Base-by-base conservation (phyloP, 352 stramenopile species). In the Aphanomyces stellatus region DNA sequence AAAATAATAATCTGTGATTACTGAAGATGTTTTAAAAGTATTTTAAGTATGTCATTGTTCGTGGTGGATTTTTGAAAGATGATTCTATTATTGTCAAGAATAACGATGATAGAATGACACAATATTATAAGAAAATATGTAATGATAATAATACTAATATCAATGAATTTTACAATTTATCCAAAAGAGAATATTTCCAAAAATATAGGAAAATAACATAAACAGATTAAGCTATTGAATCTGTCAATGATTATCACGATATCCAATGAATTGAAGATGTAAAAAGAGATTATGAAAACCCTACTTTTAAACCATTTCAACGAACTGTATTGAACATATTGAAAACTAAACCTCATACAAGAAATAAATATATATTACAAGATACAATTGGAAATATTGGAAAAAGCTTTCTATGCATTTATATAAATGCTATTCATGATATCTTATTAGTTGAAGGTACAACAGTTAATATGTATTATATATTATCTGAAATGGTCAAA, bases 141-240 rank as follows among this genome's bases (percentile, higher is more conserved):
- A 55, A 40, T 53, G 51, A 34, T 25, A 43, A 60, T 6, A 51
- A 43, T 28, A 55, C 30, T 70, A 64, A 49, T 55, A 46, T 35
- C 34, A 53, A 63, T 51, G 37, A 57, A 55, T 46, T n/a, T 34
- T 30, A 35, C 25, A 51, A 37, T 69, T 69, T 53, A 48, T 67
- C 22, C 24, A 56, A 56, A 56, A 34, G 22, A 56, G 28, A 56
- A 56, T 33, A 27, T 56, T 46, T 46, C 37, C 37, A 46, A 46
- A 46, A 46, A 46, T 46, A 46, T 46, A 46, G 37, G n/a, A 46
- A 46, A 46, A 46, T 46, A 46, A 46, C 37, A 46, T 46, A n/a
- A 46, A 46, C 37, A 46, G 37, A 46, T 46, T n/a, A 46, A 46
- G 37, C 37, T 46, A 46, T 46, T 46, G 37, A 46, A 46, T 11